Percentiles rank a stretch among this genome's conserved stretches.
Conservation (phyloP, 331 rosid species). For the Acacia pycnantha region DNA sequence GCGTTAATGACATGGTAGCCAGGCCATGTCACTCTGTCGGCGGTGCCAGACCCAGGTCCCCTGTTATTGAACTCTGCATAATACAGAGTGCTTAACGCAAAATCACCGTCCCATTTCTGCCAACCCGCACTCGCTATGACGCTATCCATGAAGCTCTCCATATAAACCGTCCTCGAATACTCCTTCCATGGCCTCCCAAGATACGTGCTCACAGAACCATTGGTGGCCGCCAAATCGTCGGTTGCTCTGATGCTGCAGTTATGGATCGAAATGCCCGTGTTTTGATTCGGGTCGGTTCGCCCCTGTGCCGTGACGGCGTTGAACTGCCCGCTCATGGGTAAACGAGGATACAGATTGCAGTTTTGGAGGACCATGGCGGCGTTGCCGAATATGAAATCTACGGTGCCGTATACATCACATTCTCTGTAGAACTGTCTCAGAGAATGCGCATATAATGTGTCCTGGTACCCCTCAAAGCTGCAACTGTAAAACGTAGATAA, state of each 20-base stretch:
- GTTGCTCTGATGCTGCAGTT: constrained; percentile 62
- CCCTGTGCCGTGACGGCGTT: constrained; percentile 88
- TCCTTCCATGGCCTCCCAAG: constrained; percentile 86
- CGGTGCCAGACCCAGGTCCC: constrained; percentile 48
- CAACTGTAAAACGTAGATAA: constrained; percentile 77
- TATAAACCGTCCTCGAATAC: constrained; percentile 66
- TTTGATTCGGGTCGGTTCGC: constrained; percentile 68
- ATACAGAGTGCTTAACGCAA: constrained; percentile 52
- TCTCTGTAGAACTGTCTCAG: constrained; percentile 79
- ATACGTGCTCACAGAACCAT: constrained; percentile 35
- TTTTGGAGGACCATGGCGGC: constrained; percentile 80
- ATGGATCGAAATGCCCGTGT: constrained; percentile 68
- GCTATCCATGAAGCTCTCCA: constrained; percentile 55
- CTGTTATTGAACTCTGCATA: constrained; percentile 56
- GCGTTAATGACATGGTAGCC: constrained; percentile 46
- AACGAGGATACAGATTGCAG: constrained; percentile 70
- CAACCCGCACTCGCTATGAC: constrained; percentile 53
- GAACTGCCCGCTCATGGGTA: constrained; percentile 71
- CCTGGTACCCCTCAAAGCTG: constrained; percentile 86
- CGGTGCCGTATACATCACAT: constrained; percentile 79
- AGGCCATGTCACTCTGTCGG: constrained; percentile 44
- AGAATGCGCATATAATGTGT: constrained; percentile 71
- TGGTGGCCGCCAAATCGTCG: constrained; percentile 41
- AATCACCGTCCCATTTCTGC: constrained; percentile 71
- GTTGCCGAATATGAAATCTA: constrained; percentile 84